These are phyloP conservation scores for Luzula sylvatica DNA, from an alignment of 176 grass and related monocot genomes.

Conservation along the genomic window DNA sequence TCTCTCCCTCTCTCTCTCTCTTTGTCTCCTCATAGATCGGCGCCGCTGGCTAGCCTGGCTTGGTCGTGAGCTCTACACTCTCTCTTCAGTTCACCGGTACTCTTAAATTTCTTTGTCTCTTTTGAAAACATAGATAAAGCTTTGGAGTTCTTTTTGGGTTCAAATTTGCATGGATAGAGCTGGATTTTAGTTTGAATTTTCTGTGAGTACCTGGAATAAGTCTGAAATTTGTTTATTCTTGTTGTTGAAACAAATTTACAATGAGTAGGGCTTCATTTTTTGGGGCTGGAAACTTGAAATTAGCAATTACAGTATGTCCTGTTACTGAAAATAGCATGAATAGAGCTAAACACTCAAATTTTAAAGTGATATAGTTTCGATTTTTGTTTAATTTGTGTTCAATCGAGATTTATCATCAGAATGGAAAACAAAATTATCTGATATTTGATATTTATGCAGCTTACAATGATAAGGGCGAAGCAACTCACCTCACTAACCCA, in stretches of 20 bases:
- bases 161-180: neutral
- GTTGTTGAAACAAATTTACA: neutral
- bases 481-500: slow-evolving; percentile 74
- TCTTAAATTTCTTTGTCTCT: neutral
- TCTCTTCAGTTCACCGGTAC: neutral
- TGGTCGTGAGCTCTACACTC: neutral
- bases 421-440: neutral
- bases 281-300: no score
- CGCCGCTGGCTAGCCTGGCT: neutral
- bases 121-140: neutral
- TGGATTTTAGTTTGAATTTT: neutral
- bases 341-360: neutral
- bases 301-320: no score
- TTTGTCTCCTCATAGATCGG: neutral
- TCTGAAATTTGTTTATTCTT: neutral
- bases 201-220: neutral
- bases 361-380: neutral
- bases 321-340: neutral
- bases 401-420: neutral
- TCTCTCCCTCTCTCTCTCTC: neutral
- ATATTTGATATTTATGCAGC: slow-evolving; percentile 20
- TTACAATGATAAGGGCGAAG: slow-evolving; percentile 96
- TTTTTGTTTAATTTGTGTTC: neutral
- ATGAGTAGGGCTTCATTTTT: neutral
- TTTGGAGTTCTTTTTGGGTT: neutral